Evolutionary conservation across 495 filamentous ascomycete genomes (phyloP).

Genomic region (Penicillium canescens): DNA sequence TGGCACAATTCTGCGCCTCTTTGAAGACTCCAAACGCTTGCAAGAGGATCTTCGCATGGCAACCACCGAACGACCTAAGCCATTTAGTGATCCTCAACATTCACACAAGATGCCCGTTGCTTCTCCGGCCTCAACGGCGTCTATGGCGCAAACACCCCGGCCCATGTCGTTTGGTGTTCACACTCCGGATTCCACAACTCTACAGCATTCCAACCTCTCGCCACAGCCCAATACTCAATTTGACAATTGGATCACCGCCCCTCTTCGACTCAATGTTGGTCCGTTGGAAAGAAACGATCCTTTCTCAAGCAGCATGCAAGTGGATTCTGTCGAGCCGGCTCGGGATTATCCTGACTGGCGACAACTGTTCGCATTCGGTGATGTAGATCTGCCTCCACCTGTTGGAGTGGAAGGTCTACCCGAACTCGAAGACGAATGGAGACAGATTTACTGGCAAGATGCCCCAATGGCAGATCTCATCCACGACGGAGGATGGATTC

Average conservation of each 20-base stretch:
- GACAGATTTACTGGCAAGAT: conserved; percentile 51
- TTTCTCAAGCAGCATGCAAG: conserved; percentile 26
- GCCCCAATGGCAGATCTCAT: conserved; percentile 46
- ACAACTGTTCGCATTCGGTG: conserved; percentile 47
- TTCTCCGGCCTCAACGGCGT: conserved; percentile 17
- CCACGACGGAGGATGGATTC: conserved; percentile 44
- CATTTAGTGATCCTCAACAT: conserved; percentile 25
- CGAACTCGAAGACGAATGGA: conserved; percentile 50
- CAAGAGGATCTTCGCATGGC: conserved; percentile 45
- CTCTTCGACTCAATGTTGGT: conserved; percentile 29
- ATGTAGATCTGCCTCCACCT: conserved; percentile 41
- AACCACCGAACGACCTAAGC: conserved; percentile 37
- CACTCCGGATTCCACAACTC: conserved; percentile 34
- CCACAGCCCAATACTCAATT: conserved; percentile 33
- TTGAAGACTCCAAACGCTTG: conserved; percentile 48
- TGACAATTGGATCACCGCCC: conserved; percentile 42
- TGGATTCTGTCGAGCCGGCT: conserved; percentile 36
- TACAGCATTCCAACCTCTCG: conserved; percentile 25
- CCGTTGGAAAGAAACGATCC: conserved; percentile 27
- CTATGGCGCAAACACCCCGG: conserved; percentile 24
- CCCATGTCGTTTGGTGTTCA: conserved; percentile 37
- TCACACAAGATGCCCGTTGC: conserved; percentile 20
- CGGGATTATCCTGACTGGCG: conserved; percentile 48
- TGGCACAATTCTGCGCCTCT: conserved; percentile 46
- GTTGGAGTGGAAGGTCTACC: conserved; percentile 41